phyloP scores from a whole-genome alignment of 2,329 filamentous ascomycete genomes.

The Xylariaceae sp. region DNA sequence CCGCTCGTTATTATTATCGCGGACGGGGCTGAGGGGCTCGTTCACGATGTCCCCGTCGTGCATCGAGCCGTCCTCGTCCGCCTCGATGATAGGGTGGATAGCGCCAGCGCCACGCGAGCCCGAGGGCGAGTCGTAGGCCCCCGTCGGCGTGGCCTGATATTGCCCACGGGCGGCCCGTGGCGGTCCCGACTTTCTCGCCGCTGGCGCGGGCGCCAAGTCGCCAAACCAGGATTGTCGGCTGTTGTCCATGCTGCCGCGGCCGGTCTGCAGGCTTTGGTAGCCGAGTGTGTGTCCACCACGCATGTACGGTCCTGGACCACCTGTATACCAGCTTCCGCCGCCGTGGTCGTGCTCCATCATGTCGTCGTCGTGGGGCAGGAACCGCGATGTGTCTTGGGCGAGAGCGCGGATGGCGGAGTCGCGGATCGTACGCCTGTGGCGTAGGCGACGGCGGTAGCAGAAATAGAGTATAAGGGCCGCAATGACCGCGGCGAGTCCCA shows the following conservation, averaged over 20 bases:
- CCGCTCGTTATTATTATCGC: conserved; percentile 18
- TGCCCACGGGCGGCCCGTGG: conserved; percentile 40
- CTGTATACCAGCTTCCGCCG: conserved; percentile 48
- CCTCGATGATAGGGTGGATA: conserved; percentile 63
- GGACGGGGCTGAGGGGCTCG: conserved; percentile 29
- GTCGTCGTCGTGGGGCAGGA: conserved; percentile 47
- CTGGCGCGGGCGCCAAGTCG: conserved; percentile 26
- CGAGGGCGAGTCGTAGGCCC: conserved; percentile 34
- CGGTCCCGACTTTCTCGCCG: conserved; percentile 32
- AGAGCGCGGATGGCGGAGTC: conserved; percentile 53
- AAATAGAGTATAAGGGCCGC: conserved; percentile 50
- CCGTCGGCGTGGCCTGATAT: conserved; percentile 39
- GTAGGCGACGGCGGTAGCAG: conserved; percentile 53
- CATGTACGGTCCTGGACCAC: conserved; percentile 47
- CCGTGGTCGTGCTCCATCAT: conserved; percentile 48
- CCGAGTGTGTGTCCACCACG: conserved; percentile 47
- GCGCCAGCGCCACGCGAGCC: conserved; percentile 38
- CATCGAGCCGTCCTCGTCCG: conserved; percentile 52
- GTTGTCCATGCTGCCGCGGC: conserved; percentile 29
- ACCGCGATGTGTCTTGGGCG: conserved; percentile 52
- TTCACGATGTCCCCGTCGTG: conserved; percentile 41
- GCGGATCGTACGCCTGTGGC: conserved; percentile 38
- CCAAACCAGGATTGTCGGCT: conserved; percentile 33
- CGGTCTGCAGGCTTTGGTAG: conserved; percentile 53
- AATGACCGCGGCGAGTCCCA: conserved; percentile 63